A percentile compares a stretch with the other conserved stretches of the same genome.
Evolutionary conservation across 2,329 filamentous ascomycete species (phyloP).

Genomic region (Balansia obtecta): DNA sequence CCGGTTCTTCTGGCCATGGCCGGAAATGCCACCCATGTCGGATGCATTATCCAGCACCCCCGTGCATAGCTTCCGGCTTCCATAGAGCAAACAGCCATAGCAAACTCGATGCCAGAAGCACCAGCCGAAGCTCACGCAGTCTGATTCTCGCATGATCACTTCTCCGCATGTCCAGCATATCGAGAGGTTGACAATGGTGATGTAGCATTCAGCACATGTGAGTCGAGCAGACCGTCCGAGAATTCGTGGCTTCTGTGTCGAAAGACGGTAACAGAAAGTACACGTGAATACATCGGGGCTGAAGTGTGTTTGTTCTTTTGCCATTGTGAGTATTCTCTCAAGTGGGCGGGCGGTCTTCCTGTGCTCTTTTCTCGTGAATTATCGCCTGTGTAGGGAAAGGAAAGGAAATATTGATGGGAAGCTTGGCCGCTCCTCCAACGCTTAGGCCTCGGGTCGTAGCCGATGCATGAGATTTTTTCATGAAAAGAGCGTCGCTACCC

Average conservation of each 20-base stretch:
- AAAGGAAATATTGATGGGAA: too few species aligned
- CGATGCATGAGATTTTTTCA: too few species aligned
- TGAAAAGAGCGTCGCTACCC: too few species aligned
- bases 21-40: conserved; percentile 5
- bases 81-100: conserved; percentile 43
- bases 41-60: conserved; percentile 22
- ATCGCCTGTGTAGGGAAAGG: too few species aligned
- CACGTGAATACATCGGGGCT: conserved; percentile 31
- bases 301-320: background rate
- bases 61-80: conserved; percentile 24
- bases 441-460: too few species aligned
- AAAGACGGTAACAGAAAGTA: conserved; percentile 40
- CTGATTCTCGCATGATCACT: conserved; percentile 37
- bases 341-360: too few species aligned
- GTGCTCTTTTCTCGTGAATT: too few species aligned
- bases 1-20: conserved; percentile 4
- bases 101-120: conserved; percentile 47
- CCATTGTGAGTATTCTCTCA: background rate
- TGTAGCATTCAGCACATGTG: conserved; percentile 34
- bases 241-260: conserved; percentile 22
- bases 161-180: conserved; percentile 48
- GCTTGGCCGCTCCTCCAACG: too few species aligned
- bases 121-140: conserved; percentile 46
- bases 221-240: conserved; percentile 36
- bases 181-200: conserved; percentile 36